Evolutionary conservation across 192 early-diverging fungal species (phyloP).

Genomic region (Glomus cerebriforme): DNA sequence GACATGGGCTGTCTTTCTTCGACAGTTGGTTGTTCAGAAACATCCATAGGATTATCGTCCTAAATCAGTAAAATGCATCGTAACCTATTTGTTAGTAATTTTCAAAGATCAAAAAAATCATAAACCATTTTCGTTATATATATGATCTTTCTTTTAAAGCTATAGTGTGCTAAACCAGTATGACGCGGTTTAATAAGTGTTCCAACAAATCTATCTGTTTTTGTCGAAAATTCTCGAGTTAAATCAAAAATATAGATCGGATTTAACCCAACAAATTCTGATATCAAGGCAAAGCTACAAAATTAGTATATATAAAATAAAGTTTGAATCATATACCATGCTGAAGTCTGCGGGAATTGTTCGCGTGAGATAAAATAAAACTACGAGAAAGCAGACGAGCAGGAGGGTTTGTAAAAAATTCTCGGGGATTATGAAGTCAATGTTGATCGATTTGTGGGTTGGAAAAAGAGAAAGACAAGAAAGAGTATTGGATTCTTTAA

Average conservation of each 20-base stretch:
- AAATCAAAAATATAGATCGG: neutral
- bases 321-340: conserved; percentile 25
- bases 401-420: conserved; percentile 30
- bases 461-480: neutral
- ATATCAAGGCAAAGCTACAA: neutral
- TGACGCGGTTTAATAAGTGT: neutral
- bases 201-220: neutral
- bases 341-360: conserved; percentile 32
- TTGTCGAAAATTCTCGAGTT: neutral
- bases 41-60: conserved; percentile 41
- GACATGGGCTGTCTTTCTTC: conserved; percentile 41
- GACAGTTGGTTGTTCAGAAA: conserved; percentile 32
- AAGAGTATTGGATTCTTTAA: conserved; percentile 25
- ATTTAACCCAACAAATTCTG: conserved; percentile 1
- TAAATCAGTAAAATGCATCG: conserved; percentile 3
- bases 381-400: conserved; percentile 33
- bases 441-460: conserved; percentile 32
- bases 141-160: too few relatives aligned
- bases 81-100: conserved; percentile 19
- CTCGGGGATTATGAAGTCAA: conserved; percentile 35
- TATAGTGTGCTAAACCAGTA: neutral
- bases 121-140: neutral
- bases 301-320: neutral
- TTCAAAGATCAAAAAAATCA: neutral
- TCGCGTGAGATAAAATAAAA: conserved; percentile 20